Conservation (phyloP, 2,329 filamentous ascomycete species). For the Lasiodiplodia theobromae region DNA sequence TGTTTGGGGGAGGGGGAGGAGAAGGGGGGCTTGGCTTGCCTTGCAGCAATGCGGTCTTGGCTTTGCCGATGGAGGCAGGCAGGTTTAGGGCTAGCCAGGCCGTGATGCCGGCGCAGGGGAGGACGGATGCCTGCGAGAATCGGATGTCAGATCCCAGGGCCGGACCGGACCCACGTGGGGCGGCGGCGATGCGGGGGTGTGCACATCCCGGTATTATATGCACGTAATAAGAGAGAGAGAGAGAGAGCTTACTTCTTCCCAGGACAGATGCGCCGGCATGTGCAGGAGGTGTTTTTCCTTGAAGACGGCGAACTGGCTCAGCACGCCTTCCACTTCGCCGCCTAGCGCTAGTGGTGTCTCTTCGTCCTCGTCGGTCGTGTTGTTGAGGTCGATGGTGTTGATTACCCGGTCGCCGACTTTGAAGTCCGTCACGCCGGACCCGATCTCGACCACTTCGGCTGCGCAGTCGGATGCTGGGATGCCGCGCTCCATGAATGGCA, state of each 20-base stretch:
- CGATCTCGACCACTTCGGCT: slow-evolving; percentile 37
- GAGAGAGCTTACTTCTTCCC: too few species aligned
- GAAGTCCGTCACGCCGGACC: slow-evolving; percentile 34
- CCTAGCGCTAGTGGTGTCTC: slow-evolving; percentile 27
- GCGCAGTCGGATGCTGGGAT: slow-evolving; percentile 39
- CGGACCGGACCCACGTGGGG: too few species aligned
- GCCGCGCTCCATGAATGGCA: slow-evolving; percentile 31
- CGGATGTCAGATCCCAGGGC: too few species aligned
- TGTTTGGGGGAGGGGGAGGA: too few species aligned
- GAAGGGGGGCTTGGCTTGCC: slow-evolving; percentile 22
- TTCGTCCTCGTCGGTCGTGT: slow-evolving; percentile 33
- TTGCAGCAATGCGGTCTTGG: slow-evolving; percentile 31
- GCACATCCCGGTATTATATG: too few species aligned
- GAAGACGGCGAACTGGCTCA: slow-evolving; percentile 33
- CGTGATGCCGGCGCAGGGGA: slow-evolving; percentile 37
- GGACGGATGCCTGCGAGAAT: slow-evolving; percentile 32
- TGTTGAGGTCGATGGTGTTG: slow-evolving; percentile 31
- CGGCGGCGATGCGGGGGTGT: too few species aligned
- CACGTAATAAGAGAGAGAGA: too few species aligned
- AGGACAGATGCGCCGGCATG: too few species aligned
- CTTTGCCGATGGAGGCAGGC: slow-evolving; percentile 17
- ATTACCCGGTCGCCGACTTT: slow-evolving; percentile 37
- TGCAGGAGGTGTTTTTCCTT: too few species aligned
- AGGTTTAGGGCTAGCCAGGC: slow-evolving; percentile 37
- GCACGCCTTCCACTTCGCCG: slow-evolving; percentile 34